A percentile compares a stretch with the other conserved stretches of the same genome.
Conservation (phyloP, 441 rosid species). For the Croton laevigatus region DNA sequence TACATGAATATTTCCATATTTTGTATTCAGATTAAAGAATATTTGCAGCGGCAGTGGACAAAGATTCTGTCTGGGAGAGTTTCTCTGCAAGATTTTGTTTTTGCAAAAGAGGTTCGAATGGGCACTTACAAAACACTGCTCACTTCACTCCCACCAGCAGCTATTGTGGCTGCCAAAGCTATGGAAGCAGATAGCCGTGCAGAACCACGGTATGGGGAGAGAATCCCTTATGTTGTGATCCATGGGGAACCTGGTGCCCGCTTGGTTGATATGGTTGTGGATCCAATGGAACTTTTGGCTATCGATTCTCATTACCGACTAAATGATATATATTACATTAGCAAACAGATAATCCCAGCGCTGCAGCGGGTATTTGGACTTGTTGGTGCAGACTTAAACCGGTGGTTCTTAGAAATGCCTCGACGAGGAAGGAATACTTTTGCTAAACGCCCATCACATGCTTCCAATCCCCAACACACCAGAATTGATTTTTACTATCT, state of each 20-base stretch:
- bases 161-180: constrained; percentile 86
- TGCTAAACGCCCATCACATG: constrained; percentile 48
- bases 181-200: constrained; percentile 84
- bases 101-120: constrained; percentile 95
- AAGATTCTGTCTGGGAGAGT: constrained; percentile 85
- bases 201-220: constrained; percentile 88
- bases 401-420: constrained; percentile 89
- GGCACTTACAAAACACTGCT: constrained; percentile 75
- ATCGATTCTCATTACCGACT: constrained; percentile 73
- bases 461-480: constrained; percentile 49
- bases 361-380: constrained; percentile 89
- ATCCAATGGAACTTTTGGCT: constrained; percentile 82
- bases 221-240: constrained; percentile 89
- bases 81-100: constrained; percentile 87
- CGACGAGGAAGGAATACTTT: constrained; percentile 66
- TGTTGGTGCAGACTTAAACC: constrained; percentile 73
- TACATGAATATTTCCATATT: not conserved
- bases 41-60: constrained; percentile 86
- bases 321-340: constrained; percentile 86
- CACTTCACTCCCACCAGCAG: constrained; percentile 87
- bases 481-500: constrained; percentile 88
- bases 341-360: constrained; percentile 93
- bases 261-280: constrained; percentile 92
- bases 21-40: constrained; percentile 59
- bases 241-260: constrained; percentile 97